Conservation (phyloP, 179 eudicot species). For the Beta lomatogona region DNA sequence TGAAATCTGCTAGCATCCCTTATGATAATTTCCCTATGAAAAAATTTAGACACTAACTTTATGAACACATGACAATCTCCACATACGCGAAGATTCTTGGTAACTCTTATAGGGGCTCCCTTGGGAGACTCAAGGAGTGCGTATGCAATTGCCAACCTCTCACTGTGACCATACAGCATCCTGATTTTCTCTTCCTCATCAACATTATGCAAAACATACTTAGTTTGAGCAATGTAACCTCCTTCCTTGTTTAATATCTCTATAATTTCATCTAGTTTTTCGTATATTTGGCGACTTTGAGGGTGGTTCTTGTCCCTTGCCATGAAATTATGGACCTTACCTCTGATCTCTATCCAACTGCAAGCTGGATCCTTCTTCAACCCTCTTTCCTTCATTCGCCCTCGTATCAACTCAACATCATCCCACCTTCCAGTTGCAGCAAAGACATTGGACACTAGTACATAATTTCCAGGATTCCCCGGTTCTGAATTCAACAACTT, state of each 20-base stretch:
- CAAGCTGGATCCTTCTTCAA: constrained; percentile 90
- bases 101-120: constrained; percentile 63
- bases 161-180: constrained; percentile 75
- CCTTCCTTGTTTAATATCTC: constrained; percentile 54
- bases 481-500: constrained; percentile 72
- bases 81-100: constrained; percentile 84
- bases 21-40: constrained; percentile 57
- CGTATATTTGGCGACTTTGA: constrained; percentile 47
- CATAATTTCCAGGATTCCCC: constrained; percentile 69
- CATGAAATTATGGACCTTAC: constrained; percentile 63
- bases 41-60: constrained; percentile 65
- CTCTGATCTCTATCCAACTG: constrained; percentile 84
- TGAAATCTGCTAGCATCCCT: constrained; percentile 94
- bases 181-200: constrained; percentile 67
- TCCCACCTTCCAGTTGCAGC: constrained; percentile 75
- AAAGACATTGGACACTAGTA: constrained; percentile 72
- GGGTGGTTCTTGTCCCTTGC: constrained; percentile 81
- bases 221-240: constrained; percentile 63
- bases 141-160: constrained; percentile 82
- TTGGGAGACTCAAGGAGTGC: constrained; percentile 54
- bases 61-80: constrained; percentile 78
- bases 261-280: constrained; percentile 47
- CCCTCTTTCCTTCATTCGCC: constrained; percentile 62
- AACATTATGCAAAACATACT: constrained; percentile 65
- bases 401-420: constrained; percentile 63